Evolutionary conservation across 169 alveolate genomes (phyloP), one percentile per base, ranked within the genome.

Genomic region (Theileria equi): DNA sequence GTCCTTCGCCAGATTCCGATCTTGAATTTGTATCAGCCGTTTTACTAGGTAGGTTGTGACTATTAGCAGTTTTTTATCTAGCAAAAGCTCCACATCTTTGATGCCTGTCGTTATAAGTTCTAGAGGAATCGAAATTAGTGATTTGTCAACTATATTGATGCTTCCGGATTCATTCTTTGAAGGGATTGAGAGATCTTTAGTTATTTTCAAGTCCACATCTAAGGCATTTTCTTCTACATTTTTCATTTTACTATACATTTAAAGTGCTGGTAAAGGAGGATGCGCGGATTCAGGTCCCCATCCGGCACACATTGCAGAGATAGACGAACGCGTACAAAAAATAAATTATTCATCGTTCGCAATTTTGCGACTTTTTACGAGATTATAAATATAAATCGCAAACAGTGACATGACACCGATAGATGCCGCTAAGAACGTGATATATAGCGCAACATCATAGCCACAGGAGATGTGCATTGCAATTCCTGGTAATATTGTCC

Each of bases 31-130:
- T 16, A 40, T 63, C 1, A 77, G 11, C 10, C 57, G 35, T 68
- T 77, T 77, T 21, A 66, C 23, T 29, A 77, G 50, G 43, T 47
- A 77, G 28, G 73, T 43, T 43, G 81, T 66, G 17, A 77, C 65
- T 16, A 77, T 26, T 54, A 66, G 50, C 21, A 77, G 53, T 35
- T 77, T 72, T 65, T 77, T 65, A 16, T 77, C 86, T 19, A 77
- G 28, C 35, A 66, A 6, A 25, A 17, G 60, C 65, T 77, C 80
- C 23, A 67, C 17, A 5, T 67, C 77, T 16, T 38, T 36, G 32
- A 77, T 19, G 36, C 26, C n/a, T 3, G 47, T 13, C 23, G 55
- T 31, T 11, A 32, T 21, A 11, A 41, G 10, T 21, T 44, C 62
- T 45, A 49, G 60, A 0, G 81, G 74, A 2, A 58, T 64, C 17